phyloP scores from a whole-genome alignment of 2,329 filamentous ascomycete species.

The Ophiostoma sp. region DNA sequence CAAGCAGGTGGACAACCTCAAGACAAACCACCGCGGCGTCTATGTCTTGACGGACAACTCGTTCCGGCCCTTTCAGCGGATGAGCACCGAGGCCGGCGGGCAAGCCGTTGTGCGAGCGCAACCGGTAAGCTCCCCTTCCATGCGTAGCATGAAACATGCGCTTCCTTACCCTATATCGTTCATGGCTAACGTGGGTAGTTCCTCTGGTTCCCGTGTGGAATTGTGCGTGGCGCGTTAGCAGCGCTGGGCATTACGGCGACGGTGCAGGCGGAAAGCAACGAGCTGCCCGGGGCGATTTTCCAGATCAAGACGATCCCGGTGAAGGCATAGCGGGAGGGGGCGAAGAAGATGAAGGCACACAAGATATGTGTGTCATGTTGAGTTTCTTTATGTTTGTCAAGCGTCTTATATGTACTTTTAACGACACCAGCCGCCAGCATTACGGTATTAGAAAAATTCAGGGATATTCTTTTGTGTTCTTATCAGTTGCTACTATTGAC shows the following conservation, averaged over 20 bases:
- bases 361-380: neutral
- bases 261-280: conserved; percentile 85
- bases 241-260: conserved; percentile 87
- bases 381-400: neutral
- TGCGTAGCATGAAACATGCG: too few species aligned
- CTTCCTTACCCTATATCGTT: neutral
- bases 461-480: neutral
- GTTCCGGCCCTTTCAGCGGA: conserved; percentile 84
- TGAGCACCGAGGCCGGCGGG: conserved; percentile 78
- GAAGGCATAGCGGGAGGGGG: conserved; percentile 54
- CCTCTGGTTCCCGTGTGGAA: conserved; percentile 90
- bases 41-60: conserved; percentile 93
- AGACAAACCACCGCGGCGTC: conserved; percentile 95
- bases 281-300: conserved; percentile 86
- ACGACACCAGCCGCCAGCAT: conserved; percentile 15
- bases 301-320: conserved; percentile 83
- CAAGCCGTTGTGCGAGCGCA: conserved; percentile 75
- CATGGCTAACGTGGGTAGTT: conserved; percentile 56
- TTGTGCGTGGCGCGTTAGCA: conserved; percentile 89
- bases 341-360: neutral
- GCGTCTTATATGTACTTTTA: conserved; percentile 14
- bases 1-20: conserved; percentile 98
- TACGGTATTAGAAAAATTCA: neutral
- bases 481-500: neutral
- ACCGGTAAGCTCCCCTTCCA: conserved; percentile 58